Percentiles rank a stretch among this genome's conserved stretches.
Conservation (phyloP, 805 yeast species). For the Ogataea dorogensis region DNA sequence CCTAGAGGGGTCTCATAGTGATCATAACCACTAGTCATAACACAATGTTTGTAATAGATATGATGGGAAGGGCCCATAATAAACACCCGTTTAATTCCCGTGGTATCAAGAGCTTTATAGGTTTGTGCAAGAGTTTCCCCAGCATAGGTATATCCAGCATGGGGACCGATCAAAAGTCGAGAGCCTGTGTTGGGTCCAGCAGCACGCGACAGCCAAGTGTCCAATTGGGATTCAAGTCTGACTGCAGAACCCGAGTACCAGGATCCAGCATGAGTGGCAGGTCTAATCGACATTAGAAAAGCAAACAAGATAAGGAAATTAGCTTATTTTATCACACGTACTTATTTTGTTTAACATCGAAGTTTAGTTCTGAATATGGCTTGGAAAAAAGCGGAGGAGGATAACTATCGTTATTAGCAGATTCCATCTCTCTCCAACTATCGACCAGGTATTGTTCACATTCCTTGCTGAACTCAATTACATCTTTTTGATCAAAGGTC, state of each 20-base stretch:
- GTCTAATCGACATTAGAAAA: constrained; percentile 25
- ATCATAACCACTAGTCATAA: constrained; percentile 50
- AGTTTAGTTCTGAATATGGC: constrained; percentile 24
- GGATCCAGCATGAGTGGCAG: constrained; percentile 86
- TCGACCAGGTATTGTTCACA: constrained; percentile 31
- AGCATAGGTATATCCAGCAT: constrained; percentile 88
- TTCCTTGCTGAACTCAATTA: constrained; percentile 30
- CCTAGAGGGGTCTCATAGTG: constrained; percentile 84
- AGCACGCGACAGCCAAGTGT: constrained; percentile 42
- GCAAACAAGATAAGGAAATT: not conserved
- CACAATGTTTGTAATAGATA: constrained; percentile 67
- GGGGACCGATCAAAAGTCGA: constrained; percentile 62
- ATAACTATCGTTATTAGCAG: constrained; percentile 30
- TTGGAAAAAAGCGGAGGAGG: constrained; percentile 29
- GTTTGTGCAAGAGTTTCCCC: constrained; percentile 78
- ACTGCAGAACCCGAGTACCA: constrained; percentile 67
- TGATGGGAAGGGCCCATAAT: constrained; percentile 93
- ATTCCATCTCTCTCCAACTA: constrained; percentile 36
- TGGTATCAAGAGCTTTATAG: constrained; percentile 65
- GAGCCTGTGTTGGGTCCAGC: constrained; percentile 39
- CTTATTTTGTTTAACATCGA: constrained; percentile 1
- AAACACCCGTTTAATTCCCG: constrained; percentile 60
- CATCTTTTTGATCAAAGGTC: constrained; percentile 30
- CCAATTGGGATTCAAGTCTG: constrained; percentile 50
- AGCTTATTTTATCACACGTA: not conserved